Conservation (phyloP, 108 stramenopile species). For the Mayamaea pseudoterrestris region DNA sequence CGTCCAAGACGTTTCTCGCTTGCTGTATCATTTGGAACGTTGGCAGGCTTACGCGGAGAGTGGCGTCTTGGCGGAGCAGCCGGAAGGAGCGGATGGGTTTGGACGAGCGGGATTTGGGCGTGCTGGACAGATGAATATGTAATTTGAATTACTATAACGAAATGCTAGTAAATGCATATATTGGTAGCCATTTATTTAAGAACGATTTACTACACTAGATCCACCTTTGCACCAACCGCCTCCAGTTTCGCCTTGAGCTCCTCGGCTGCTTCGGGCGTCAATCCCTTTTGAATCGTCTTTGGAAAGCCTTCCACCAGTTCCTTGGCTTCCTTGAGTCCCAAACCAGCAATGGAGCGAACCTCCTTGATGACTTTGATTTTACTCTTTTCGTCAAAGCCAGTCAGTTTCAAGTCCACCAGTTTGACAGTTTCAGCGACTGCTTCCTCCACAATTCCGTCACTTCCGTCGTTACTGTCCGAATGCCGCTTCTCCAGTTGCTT, state of each 20-base stretch:
- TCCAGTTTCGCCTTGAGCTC: constrained; percentile 72
- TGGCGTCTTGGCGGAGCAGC: constrained; percentile 14
- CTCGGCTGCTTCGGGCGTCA: constrained; percentile 76
- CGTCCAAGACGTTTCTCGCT: constrained; percentile 36
- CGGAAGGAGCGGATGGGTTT: constrained; percentile 48
- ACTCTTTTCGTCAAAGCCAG: constrained; percentile 80
- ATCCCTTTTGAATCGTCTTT: constrained; percentile 55
- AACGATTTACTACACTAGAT: constrained; percentile 37
- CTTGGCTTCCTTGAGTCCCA: constrained; percentile 93
- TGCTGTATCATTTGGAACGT: constrained; percentile 18
- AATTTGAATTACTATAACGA: too few species aligned
- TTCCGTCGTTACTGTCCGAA: not conserved
- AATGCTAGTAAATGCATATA: too few species aligned
- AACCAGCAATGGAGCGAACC: constrained; percentile 67
- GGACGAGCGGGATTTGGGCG: constrained; percentile 40
- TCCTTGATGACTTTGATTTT: constrained; percentile 97
- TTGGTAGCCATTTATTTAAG: too few species aligned
- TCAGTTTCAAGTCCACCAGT: constrained; percentile 72
- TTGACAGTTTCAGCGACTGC: constrained; percentile 46
- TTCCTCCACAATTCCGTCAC: constrained; percentile 13
- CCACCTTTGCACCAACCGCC: constrained; percentile 64
- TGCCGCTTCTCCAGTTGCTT: not conserved
- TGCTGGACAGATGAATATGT: constrained; percentile 12
- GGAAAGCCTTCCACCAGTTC: constrained; percentile 85
- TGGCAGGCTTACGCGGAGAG: constrained; percentile 10